Conservation (phyloP, 176 grass and related monocot species). For the Bonia amplexicaulis region DNA sequence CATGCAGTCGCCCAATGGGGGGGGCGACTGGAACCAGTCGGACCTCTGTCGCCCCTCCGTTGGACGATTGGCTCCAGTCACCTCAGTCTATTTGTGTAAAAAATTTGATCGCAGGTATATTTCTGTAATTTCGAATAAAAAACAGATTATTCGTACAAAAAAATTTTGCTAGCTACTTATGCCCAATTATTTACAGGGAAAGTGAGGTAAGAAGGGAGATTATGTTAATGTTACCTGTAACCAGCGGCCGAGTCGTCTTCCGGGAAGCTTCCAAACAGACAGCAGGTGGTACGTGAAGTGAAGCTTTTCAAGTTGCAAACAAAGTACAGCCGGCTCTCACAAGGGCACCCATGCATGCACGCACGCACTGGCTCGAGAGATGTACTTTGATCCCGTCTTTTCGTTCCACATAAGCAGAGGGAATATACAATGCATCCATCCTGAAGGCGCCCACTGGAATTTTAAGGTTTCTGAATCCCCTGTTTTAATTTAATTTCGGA, state of each 20-base stretch:
- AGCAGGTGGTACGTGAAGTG: neutral
- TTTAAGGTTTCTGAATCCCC: neutral
- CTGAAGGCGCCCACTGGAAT: neutral
- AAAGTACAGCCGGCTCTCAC: neutral
- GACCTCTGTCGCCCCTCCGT: no score
- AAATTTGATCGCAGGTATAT: no score
- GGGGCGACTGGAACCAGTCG: no score
- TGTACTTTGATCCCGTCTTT: neutral
- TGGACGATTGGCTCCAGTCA: no score
- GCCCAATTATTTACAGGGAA: slow-evolving; percentile 14
- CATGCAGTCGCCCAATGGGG: no score
- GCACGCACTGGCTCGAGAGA: neutral
- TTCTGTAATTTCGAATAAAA: no score
- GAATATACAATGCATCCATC: neutral
- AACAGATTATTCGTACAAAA: no score
- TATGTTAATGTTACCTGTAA: neutral
- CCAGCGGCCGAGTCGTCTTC: neutral
- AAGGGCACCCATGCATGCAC: neutral
- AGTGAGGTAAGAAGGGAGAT: neutral
- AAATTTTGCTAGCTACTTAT: no score
- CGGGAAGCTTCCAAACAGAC: slow-evolving; percentile 21
- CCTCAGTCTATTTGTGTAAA: no score
- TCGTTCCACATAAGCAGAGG: neutral
- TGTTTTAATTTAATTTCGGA: neutral
- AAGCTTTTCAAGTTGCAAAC: neutral